Conservation (phyloP, 176 grass and related monocot species). For the Cocos nucifera region DNA sequence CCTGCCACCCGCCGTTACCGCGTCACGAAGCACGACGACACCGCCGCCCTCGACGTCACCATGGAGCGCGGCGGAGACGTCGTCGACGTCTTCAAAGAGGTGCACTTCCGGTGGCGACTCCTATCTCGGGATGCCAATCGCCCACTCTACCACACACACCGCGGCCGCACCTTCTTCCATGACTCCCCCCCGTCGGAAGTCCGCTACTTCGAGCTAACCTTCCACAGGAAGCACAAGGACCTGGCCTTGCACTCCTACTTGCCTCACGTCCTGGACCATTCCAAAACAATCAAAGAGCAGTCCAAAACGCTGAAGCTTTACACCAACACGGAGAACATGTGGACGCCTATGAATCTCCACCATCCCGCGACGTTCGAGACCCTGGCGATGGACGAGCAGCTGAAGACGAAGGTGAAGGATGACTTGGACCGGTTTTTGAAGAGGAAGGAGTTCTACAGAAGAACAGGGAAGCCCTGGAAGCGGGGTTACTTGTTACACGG, state of each 20-base stretch:
- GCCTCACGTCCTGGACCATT: conserved; percentile 12
- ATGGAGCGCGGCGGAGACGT: background rate
- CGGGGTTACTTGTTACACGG: conserved; percentile 76
- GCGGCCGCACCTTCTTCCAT: background rate
- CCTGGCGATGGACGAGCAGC: conserved; percentile 49
- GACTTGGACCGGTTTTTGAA: conserved; percentile 56
- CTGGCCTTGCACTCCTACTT: conserved; percentile 28
- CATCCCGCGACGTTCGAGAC: conserved; percentile 75
- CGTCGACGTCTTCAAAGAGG: background rate
- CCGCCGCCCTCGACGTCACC: background rate
- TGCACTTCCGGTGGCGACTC: background rate
- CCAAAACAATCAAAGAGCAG: conserved; percentile 3
- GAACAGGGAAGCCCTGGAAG: conserved; percentile 84
- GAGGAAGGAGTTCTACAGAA: conserved; percentile 81
- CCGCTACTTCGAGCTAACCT: conserved; percentile 7
- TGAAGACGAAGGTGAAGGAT: conserved; percentile 50
- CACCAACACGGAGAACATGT: conserved; percentile 14
- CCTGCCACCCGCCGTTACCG: background rate
- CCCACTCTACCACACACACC: background rate
- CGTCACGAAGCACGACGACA: background rate
- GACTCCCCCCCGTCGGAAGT: background rate
- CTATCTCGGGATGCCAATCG: background rate
- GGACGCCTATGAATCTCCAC: conserved; percentile 54
- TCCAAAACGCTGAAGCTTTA: conserved; percentile 4
- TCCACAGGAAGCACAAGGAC: conserved; percentile 36